Evolutionary conservation across 257 asterid genomes (phyloP).

Genomic region (Solanum bukasovii): DNA sequence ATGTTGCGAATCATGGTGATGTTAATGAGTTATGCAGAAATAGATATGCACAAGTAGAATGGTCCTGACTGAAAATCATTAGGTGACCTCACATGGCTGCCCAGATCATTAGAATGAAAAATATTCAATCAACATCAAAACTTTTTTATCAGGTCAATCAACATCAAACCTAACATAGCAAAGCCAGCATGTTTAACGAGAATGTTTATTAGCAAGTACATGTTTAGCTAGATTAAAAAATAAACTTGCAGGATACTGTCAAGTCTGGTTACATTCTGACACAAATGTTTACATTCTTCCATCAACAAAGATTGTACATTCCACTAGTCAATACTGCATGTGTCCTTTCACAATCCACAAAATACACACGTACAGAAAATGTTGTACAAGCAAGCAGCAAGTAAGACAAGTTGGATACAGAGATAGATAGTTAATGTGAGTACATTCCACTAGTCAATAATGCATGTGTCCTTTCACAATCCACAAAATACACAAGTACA

Average conservation of each 20-base stretch:
- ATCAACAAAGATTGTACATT: neutral
- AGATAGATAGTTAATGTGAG: neutral
- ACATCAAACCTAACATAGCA: neutral
- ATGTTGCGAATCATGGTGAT: neutral
- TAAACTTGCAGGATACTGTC: neutral
- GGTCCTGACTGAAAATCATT: neutral
- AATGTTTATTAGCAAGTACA: neutral
- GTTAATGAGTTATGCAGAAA: neutral
- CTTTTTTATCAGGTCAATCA: neutral
- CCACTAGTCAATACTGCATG: neutral
- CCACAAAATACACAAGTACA: neutral
- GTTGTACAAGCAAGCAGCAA: neutral
- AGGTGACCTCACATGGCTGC: neutral
- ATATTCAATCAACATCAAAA: neutral
- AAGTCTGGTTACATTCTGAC: neutral
- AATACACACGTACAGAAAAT: neutral
- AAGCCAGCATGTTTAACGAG: neutral
- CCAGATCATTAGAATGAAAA: neutral
- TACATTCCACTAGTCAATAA: neutral
- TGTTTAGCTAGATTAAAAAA: neutral
- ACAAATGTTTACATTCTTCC: neutral
- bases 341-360: neutral
- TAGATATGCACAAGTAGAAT: neutral
- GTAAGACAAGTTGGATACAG: neutral
- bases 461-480: neutral